Evolutionary conservation across 371 early-diverging fungal genomes (phyloP), one percentile per base, ranked within the genome.

Genomic region (Circinella umbellata): DNA sequence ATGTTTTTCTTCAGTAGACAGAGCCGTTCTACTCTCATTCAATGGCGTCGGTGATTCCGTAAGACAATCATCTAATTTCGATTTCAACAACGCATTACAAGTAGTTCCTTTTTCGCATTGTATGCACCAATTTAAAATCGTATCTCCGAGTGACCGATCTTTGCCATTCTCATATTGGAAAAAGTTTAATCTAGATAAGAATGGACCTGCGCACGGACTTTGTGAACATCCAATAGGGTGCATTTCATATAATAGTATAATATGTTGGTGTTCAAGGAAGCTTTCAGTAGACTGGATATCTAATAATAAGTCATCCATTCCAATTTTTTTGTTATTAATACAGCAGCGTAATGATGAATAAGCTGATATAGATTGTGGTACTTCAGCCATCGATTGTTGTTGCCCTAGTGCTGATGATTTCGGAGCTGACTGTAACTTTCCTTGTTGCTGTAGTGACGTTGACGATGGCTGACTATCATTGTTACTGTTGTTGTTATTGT

Each of bases 231-330:
- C 85, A 14, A 86, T 77, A 57, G 81, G 83, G 49, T 81, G 85
- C 42, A 78, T 80, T 3, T 88, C 80, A 55, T 81, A 89, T 10
- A 80, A 80, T 61, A 89, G 73, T 0, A 85, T 78, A 48, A 90
- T 76, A 27, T 79, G 81, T 60, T 92, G 92, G 69, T 90, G 90
- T 7, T 81, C 69, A 37, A 83, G 81, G 46, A 89, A 82, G 14
- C 86, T 84, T 9, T 80, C 76, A 2, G 90, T 66, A 15, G 87
- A 78, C 63, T 83, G 79, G 46, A 84, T 88, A 66, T 89, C 89
- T 17, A 89, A 81, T 67, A 81, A 81, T 7, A 91, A 69, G 57
- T 88, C 82, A 18, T 85, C 77, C 14, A 92, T 74, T 8, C 89
- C 90, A 0, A 87, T 78, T 69, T 83, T 76, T 15, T 86, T 85